Base-by-base conservation (phyloP, 2,329 filamentous ascomycete genomes). In the Aspergillus bombycis region DNA sequence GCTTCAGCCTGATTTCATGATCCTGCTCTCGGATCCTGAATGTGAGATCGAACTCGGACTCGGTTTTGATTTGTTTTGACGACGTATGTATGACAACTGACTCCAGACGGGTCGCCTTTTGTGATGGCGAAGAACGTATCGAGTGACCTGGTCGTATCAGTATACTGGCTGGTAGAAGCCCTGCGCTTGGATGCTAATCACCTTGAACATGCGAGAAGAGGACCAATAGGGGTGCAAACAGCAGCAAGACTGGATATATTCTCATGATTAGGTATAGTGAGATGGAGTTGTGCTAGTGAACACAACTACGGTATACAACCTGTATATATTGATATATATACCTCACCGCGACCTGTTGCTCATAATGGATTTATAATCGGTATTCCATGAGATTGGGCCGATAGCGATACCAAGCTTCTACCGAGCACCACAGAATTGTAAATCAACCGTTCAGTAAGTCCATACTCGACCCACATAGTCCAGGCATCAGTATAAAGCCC, bases 401-500 rank as follows among this genome's bases (percentile, higher is more conserved):
- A 23, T 14, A 46, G 11, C 12, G 23, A 52, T 32, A 52, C 48
- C 48, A 52, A 52, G 48, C 48, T 52, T 32, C 48, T 16, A 32
- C 14, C 19, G 11, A 30, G 3, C 9, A 32, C 28, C 16, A 34
- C 14, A 32, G 21, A n/a, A 6, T 32, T 10, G 26, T 19, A 34
- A 32, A 52, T 52, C 28, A n/a, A 52, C 28, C 28, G 28, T 34
- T n/a, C n/a, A 9, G 4, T 2, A 26, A 48, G 21, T 16, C 21
- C 45, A 19, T 12, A 26, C 8, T 5, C 21, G 52, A 55, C n/a
- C 52, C 52, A 23, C 52, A 6, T 16, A 21, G 2, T 10, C 32
- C 52, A 55, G 52, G 32, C 52, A 55, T 55, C 52, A 55, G 21
- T 14, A 55, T 55, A 55, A 38, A 23, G 4, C 21, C 34, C n/a